A percentile compares a stretch with the other conserved stretches of the same genome.
Conservation (phyloP, 371 early-diverging fungal genomes). For the Nematocida ironsii region DNA sequence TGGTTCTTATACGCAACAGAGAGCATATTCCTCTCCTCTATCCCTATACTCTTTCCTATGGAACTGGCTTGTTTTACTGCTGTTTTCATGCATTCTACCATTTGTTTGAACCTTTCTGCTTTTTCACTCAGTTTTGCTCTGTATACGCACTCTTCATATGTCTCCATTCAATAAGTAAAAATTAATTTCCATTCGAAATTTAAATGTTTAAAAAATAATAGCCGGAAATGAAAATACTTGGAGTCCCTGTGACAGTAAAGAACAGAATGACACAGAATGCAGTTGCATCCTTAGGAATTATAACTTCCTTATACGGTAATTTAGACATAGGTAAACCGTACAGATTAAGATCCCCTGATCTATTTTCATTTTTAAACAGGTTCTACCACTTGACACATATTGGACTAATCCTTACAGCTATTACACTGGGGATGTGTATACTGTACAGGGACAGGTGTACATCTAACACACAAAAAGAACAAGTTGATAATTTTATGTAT, state of each 20-base stretch:
- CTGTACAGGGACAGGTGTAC: neutral
- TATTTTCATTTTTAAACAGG: constrained; percentile 10
- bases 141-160: constrained; percentile 61
- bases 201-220: neutral
- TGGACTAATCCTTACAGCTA: constrained; percentile 28
- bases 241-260: neutral
- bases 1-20: constrained; percentile 99
- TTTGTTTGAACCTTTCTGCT: constrained; percentile 95
- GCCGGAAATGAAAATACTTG: neutral
- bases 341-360: neutral
- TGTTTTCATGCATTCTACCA: constrained; percentile 69
- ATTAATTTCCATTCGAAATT: constrained; percentile 41
- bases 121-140: constrained; percentile 95
- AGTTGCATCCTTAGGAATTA: constrained; percentile 9
- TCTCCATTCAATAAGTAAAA: constrained; percentile 47
- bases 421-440: constrained; percentile 14
- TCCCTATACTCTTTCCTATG: constrained; percentile 76
- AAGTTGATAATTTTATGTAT: neutral
- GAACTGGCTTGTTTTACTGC: constrained; percentile 70
- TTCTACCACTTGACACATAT: constrained; percentile 54
- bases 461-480: neutral
- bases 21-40: constrained; percentile 93
- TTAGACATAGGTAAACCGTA: constrained; percentile 45
- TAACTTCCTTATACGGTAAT: constrained; percentile 33
- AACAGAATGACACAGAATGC: neutral